Percentiles rank a stretch among this genome's conserved stretches.
Conservation (phyloP, 495 filamentous ascomycete species). For the Tuber indicum region DNA sequence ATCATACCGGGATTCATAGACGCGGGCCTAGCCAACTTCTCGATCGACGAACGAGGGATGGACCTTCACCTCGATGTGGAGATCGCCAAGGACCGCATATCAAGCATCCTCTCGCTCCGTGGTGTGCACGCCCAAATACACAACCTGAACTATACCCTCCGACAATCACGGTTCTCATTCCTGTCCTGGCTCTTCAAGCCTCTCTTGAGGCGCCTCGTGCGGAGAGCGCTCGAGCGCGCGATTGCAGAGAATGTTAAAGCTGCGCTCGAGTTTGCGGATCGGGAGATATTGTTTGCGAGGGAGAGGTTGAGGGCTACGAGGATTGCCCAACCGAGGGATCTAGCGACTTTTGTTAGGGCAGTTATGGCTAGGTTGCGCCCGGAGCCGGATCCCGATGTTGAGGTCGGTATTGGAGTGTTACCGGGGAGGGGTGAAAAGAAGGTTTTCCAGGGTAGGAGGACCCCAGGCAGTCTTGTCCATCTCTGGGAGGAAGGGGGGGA, state of each 20-base stretch:
- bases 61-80: conserved; percentile 81
- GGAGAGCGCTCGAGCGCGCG: conserved; percentile 69
- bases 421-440: conserved; percentile 28
- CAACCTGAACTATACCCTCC: conserved; percentile 72
- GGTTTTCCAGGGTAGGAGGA: conserved; percentile 75
- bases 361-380: conserved; percentile 63
- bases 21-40: conserved; percentile 76
- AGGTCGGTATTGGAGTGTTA: conserved; percentile 60
- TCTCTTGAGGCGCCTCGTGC: conserved; percentile 70
- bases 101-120: conserved; percentile 72
- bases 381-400: conserved; percentile 63
- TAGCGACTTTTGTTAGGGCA: conserved; percentile 73
- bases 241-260: conserved; percentile 65
- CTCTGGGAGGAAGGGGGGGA: conserved; percentile 75
- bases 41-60: conserved; percentile 75
- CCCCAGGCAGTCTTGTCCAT: conserved; percentile 80
- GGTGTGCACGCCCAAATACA: conserved; percentile 73
- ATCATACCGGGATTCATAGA: conserved; percentile 60
- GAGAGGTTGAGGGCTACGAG: conserved; percentile 79
- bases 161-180: conserved; percentile 66
- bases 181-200: conserved; percentile 80
- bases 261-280: conserved; percentile 63
- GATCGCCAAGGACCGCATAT: conserved; percentile 63
- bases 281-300: conserved; percentile 77
- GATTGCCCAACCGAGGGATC: conserved; percentile 71